A percentile compares a stretch with the other conserved stretches of the same genome.
Conservation (phyloP, 2,329 filamentous ascomycete genomes). For the Hymenoscyphus repandus region DNA sequence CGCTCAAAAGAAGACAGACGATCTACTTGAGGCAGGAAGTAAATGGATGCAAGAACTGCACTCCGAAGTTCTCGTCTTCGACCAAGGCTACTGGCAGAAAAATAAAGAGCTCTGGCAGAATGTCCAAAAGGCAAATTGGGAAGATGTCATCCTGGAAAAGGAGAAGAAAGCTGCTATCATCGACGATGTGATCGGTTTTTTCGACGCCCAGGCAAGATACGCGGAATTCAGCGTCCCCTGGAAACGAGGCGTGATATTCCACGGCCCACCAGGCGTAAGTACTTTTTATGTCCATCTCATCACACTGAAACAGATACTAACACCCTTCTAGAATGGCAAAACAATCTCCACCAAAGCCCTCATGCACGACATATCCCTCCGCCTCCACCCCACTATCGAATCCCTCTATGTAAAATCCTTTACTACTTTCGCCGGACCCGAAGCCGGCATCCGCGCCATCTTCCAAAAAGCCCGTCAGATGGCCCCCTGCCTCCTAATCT, state of each 20-base stretch:
- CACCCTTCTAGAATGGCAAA: constrained; percentile 50
- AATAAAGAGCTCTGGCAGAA: constrained; percentile 54
- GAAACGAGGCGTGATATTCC: constrained; percentile 40
- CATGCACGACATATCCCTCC: constrained; percentile 43
- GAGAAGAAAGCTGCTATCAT: constrained; percentile 61
- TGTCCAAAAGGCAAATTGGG: constrained; percentile 52
- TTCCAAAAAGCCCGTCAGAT: constrained; percentile 55
- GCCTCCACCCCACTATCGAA: constrained; percentile 47
- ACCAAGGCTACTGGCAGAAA: constrained; percentile 59
- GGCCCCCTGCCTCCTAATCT: constrained; percentile 65
- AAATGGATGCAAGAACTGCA: constrained; percentile 52
- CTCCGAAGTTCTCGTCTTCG: constrained; percentile 62
- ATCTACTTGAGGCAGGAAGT: constrained; percentile 50
- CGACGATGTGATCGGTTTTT: constrained; percentile 61
- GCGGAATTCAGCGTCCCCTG: constrained; percentile 58
- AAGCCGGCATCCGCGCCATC: constrained; percentile 47
- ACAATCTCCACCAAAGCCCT: constrained; percentile 67
- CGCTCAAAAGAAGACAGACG: constrained; percentile 36
- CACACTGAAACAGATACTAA: neutral
- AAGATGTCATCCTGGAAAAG: constrained; percentile 60
- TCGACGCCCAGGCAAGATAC: constrained; percentile 54
- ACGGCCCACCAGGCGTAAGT: constrained; percentile 4
- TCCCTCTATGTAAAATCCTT: constrained; percentile 57
- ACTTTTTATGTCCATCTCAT: neutral
- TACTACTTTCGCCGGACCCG: constrained; percentile 46